Conservation (phyloP, 2,329 filamentous ascomycete species). For the Fusarium solani-melongenae region DNA sequence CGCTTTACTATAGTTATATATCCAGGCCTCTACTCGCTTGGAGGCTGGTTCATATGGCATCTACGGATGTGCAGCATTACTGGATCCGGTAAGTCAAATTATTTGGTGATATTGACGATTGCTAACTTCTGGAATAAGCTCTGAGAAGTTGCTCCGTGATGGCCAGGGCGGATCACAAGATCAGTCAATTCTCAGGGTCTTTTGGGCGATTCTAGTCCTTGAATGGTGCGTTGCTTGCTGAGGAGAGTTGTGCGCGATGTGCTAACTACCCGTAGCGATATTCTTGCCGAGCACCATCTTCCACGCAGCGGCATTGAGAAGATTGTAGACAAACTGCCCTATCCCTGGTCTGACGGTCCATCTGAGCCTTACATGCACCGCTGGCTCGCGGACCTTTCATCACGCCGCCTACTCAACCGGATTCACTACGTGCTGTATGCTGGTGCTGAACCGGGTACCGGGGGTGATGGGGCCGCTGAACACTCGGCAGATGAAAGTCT, state of each 20-base stretch:
- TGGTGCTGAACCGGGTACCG: constrained; percentile 24
- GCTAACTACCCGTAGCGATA: constrained; percentile 15
- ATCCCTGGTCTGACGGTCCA: constrained; percentile 24
- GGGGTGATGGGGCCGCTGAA: not conserved
- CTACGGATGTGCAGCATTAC: constrained; percentile 35
- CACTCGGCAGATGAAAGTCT: constrained; percentile 23
- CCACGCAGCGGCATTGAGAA: constrained; percentile 36
- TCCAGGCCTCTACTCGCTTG: constrained; percentile 33
- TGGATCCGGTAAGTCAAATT: constrained; percentile 22
- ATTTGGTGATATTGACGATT: rapidly evolving
- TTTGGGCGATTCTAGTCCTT: constrained; percentile 33
- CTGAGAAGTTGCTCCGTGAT: constrained; percentile 25
- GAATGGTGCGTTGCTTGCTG: not conserved
- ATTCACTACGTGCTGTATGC: constrained; percentile 37
- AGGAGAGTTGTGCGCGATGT: rapidly evolving
- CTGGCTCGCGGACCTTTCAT: constrained; percentile 34
- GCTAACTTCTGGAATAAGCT: not conserved
- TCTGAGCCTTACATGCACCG: constrained; percentile 34
- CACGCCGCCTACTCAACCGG: constrained; percentile 26
- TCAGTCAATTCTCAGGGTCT: constrained; percentile 31
- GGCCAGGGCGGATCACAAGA: constrained; percentile 20
- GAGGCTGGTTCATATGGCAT: constrained; percentile 35
- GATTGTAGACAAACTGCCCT: constrained; percentile 35
- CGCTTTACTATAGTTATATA: constrained; percentile 36
- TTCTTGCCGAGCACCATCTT: constrained; percentile 35